These are phyloP conservation scores for Monilinia fructigena DNA, from an alignment of 2,329 filamentous ascomycete species.

Conservation along the genomic window DNA sequence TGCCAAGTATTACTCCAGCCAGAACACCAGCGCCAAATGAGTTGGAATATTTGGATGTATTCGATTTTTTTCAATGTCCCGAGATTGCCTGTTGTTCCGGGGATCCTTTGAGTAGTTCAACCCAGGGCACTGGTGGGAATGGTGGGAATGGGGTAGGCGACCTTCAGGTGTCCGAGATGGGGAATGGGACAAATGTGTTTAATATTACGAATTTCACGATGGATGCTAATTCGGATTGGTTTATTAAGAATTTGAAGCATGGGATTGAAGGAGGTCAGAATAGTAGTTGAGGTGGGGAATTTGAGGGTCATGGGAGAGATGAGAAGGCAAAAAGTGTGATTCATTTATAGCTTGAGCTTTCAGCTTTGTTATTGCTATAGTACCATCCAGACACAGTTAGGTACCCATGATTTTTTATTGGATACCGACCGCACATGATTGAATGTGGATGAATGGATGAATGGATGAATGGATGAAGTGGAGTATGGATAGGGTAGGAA, in stretches of 20 bases:
- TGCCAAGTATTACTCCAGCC: constrained; percentile 57
- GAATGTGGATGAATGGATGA: not conserved
- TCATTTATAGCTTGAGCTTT: not conserved
- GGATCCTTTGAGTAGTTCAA: constrained; percentile 24
- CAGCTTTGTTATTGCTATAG: not conserved
- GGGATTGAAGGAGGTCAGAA: constrained; percentile 9
- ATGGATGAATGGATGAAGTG: not conserved
- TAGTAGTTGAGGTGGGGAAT: constrained; percentile 10
- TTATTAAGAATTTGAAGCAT: constrained; percentile 54
- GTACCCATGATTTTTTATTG: not conserved
- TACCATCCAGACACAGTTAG: not conserved
- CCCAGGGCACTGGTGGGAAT: constrained; percentile 26
- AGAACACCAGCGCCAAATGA: constrained; percentile 76
- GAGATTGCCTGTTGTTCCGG: constrained; percentile 55
- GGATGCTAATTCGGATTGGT: constrained; percentile 71
- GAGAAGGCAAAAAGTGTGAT: not conserved
- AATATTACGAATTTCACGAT: constrained; percentile 79
- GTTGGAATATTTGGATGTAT: constrained; percentile 86
- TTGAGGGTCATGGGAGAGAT: not conserved
- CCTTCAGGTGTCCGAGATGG: constrained; percentile 38
- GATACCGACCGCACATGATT: not conserved
- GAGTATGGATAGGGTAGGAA: not conserved
- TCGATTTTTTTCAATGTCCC: constrained; percentile 96
- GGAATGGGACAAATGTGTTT: constrained; percentile 54
- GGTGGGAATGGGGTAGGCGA: constrained; percentile 33